These are phyloP conservation scores for Clarireedia sp. DNA, from an alignment of 2,329 filamentous ascomycete genomes.

Conservation along the genomic window DNA sequence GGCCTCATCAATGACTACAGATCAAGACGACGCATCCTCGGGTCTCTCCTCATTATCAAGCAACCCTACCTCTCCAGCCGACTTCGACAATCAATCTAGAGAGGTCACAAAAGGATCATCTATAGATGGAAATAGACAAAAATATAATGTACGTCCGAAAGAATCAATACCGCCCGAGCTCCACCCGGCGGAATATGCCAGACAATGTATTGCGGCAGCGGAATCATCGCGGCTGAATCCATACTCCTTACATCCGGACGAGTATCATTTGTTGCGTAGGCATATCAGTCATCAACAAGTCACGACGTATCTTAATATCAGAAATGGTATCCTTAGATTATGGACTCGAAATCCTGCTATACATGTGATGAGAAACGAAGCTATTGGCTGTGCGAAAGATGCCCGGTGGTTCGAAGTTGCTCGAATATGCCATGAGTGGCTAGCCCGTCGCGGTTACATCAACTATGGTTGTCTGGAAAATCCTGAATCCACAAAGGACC, in stretches of 20 bases:
- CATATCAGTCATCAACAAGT: conserved; percentile 84
- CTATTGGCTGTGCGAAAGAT: conserved; percentile 83
- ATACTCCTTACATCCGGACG: conserved; percentile 76
- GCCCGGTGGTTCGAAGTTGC: conserved; percentile 83
- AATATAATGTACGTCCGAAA: conserved; percentile 59
- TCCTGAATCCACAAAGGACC: conserved; percentile 31
- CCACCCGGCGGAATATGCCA: conserved; percentile 70
- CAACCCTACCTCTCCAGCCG: conserved; percentile 55
- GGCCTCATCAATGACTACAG: conserved; percentile 46
- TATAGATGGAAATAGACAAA: conserved; percentile 28
- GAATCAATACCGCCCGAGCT: conserved; percentile 77
- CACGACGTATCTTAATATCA: conserved; percentile 90
- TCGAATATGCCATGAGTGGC: conserved; percentile 85
- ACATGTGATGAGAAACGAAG: conserved; percentile 74
- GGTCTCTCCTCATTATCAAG: conserved; percentile 48
- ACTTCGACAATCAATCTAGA: conserved; percentile 35
- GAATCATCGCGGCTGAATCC: conserved; percentile 85
- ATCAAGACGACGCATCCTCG: conserved; percentile 41
- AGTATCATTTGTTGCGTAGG: conserved; percentile 71
- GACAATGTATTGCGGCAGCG: conserved; percentile 82
- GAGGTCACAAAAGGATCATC: conserved; percentile 18
- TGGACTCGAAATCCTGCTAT: conserved; percentile 85
- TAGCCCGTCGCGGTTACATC: conserved; percentile 84
- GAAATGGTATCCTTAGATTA: conserved; percentile 84
- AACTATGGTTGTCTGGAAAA: conserved; percentile 88